These are phyloP conservation scores for Davidsoniella australis DNA, from an alignment of 2,329 filamentous ascomycete species.

Conservation along the genomic window DNA sequence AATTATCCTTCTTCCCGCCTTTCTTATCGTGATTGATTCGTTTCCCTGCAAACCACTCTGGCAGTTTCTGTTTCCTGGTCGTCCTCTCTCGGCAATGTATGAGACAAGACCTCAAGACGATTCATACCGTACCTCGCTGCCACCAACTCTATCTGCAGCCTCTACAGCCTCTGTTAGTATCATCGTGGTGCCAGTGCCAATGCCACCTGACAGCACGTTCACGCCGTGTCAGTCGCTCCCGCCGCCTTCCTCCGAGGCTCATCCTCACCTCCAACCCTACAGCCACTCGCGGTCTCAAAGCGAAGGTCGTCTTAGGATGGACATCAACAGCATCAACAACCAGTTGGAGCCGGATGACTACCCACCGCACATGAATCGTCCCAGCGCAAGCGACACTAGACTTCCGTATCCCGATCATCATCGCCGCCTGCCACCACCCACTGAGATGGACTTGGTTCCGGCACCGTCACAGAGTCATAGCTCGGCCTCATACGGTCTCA, in stretches of 20 bases:
- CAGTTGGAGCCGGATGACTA: too few species aligned
- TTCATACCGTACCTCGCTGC: not conserved
- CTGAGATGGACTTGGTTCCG: too few species aligned
- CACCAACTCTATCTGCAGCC: not conserved
- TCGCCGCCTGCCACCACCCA: too few species aligned
- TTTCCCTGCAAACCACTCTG: not conserved
- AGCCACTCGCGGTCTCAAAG: not conserved
- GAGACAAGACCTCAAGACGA: too few species aligned
- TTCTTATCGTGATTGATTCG: not conserved
- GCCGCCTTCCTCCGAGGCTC: not conserved
- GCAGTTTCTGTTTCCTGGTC: not conserved
- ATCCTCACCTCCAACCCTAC: not conserved
- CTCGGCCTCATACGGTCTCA: too few species aligned
- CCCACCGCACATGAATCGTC: too few species aligned
- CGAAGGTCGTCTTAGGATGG: not conserved
- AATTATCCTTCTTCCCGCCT: not conserved
- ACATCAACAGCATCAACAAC: not conserved
- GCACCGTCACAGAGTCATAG: too few species aligned
- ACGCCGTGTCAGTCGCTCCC: too few species aligned
- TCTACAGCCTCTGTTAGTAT: not conserved
- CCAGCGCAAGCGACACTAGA: too few species aligned
- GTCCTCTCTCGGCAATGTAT: not conserved
- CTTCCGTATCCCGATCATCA: too few species aligned
- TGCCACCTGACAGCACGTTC: not conserved
- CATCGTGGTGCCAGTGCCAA: not conserved